Percentiles rank a stretch among this genome's conserved stretches.
Conservation (phyloP, 495 filamentous ascomycete genomes). For the Penicillium atrosanguineum region DNA sequence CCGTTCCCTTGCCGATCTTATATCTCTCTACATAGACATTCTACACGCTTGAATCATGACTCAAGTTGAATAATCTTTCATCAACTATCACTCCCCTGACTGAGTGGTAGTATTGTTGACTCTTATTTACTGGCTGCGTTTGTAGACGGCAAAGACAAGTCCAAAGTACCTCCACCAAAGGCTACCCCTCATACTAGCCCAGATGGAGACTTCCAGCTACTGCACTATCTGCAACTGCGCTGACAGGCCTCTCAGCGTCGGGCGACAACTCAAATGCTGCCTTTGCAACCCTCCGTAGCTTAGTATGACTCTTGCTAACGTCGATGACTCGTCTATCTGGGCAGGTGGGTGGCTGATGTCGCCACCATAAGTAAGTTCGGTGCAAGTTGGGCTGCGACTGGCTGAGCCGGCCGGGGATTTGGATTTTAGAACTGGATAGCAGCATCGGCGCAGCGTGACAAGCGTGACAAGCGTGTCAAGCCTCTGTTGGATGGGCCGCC, state of each 20-base stretch:
- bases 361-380: neutral
- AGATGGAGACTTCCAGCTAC: conserved; percentile 21
- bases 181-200: conserved; percentile 32
- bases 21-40: neutral
- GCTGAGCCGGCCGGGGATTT: neutral
- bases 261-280: conserved; percentile 17
- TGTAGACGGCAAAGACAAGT: neutral
- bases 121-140: too few species aligned
- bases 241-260: conserved; percentile 12
- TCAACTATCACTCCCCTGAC: neutral
- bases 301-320: neutral
- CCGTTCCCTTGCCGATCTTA: neutral
- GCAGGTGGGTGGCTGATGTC: neutral
- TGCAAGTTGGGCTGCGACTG: neutral
- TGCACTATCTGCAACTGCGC: conserved; percentile 12
- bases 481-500: conserved; percentile 23
- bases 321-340: neutral
- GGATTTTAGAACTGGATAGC: neutral
- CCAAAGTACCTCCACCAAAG: neutral
- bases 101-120: neutral
- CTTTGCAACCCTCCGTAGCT: neutral
- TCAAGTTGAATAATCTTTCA: neutral
- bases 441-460: conserved; percentile 14
- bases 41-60: neutral
- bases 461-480: conserved; percentile 24